Percentiles rank a stretch among this genome's conserved stretches.
These are phyloP conservation scores for Blastocystis sp. DNA, from an alignment of 352 stramenopile species.

Conservation along the genomic window DNA sequence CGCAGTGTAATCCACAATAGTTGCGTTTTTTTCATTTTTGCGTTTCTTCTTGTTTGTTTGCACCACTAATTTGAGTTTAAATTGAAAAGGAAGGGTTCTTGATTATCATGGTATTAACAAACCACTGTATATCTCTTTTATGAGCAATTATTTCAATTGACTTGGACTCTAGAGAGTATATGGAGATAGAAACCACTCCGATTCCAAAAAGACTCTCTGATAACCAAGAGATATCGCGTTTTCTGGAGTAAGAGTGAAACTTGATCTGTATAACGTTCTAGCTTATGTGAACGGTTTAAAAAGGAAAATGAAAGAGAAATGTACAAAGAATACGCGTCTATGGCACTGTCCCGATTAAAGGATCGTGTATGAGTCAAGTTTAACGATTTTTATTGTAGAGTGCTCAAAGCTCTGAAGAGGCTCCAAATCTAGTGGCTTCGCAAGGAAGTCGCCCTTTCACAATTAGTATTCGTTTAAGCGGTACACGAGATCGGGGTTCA, in stretches of 20 bases:
- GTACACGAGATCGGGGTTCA: not conserved
- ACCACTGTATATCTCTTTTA: not conserved
- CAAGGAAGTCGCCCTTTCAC: constrained; percentile 30
- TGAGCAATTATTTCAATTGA: not conserved
- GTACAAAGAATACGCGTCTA: constrained; percentile 39
- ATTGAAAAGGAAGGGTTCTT: not conserved
- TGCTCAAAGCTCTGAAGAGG: not conserved
- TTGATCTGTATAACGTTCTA: not conserved
- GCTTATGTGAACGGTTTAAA: constrained; percentile 36
- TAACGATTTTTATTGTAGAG: not conserved
- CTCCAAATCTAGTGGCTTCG: not conserved
- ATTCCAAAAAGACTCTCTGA: constrained; percentile 49
- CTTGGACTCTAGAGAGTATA: not conserved
- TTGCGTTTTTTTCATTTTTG: not conserved
- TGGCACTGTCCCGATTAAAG: constrained; percentile 24
- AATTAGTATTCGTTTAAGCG: constrained; percentile 41
- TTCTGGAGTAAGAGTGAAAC: not conserved
- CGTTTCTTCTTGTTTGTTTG: not conserved
- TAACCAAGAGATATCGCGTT: constrained; percentile 30
- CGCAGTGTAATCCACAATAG: constrained; percentile 47
- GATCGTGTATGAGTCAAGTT: not conserved
- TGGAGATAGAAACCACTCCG: constrained; percentile 49
- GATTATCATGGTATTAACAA: not conserved
- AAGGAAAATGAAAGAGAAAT: constrained; percentile 30
- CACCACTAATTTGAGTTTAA: not conserved